These are phyloP conservation scores for Golubevia pallescens DNA, from an alignment of 1,284 basidiomycete genomes.

Conservation along the genomic window DNA sequence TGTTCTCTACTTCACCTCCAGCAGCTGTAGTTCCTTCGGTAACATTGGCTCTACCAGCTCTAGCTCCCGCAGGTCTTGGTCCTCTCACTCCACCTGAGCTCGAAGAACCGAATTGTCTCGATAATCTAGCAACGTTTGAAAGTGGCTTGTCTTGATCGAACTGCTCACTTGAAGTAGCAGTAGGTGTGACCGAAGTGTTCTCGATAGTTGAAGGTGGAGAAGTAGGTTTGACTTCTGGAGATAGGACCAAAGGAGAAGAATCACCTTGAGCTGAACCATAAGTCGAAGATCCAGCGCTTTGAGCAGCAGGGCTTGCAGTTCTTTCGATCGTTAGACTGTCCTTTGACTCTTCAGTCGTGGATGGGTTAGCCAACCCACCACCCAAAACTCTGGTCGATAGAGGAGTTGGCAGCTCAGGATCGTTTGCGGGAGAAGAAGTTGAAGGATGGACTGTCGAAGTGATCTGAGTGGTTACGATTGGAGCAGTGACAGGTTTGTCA, in stretches of 20 bases:
- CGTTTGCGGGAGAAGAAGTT: neutral
- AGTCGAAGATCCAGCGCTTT: neutral
- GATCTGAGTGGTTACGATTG: neutral
- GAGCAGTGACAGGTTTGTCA: neutral
- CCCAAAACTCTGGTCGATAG: neutral
- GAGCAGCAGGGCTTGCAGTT: neutral
- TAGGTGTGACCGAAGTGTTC: neutral
- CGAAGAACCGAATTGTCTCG: conserved; percentile 28
- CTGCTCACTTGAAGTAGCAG: neutral
- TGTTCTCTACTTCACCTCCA: neutral
- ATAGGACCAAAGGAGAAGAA: neutral
- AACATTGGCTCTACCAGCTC: neutral
- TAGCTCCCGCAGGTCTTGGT: conserved; percentile 12
- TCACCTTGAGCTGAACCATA: neutral
- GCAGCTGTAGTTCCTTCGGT: neutral
- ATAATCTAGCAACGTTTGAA: conserved; percentile 40
- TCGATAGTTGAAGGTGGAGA: neutral
- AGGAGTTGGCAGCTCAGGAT: neutral
- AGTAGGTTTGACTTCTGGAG: neutral
- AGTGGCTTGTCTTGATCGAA: conserved; percentile 20
- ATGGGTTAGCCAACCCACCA: neutral
- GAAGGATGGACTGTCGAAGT: neutral
- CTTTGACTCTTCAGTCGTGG: neutral
- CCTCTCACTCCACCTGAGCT: conserved; percentile 6
- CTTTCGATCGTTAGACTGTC: neutral